Conservation (phyloP, 2,329 filamentous ascomycete genomes). For the Ophiocordyceps sinensis region DNA sequence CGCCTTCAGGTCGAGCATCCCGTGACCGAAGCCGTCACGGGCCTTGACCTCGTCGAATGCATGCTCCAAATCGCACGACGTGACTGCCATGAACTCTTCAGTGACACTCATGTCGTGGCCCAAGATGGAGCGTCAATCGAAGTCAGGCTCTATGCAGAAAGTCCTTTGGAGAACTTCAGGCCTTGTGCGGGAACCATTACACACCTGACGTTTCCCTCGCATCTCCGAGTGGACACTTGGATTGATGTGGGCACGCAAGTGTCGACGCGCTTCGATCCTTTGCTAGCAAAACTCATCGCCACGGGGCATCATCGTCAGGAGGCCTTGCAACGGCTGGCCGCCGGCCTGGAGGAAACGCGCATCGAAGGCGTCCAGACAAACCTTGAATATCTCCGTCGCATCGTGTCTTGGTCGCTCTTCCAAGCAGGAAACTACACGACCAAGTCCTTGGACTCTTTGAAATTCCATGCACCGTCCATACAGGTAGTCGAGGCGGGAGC, state of each 20-base stretch:
- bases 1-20: conserved; percentile 35
- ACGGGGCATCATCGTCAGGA: conserved; percentile 42
- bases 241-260: conserved; percentile 55
- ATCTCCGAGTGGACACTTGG: conserved; percentile 49
- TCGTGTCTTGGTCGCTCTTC: conserved; percentile 15
- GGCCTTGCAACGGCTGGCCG: conserved; percentile 47
- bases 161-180: conserved; percentile 41
- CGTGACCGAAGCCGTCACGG: conserved; percentile 59
- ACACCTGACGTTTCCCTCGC: conserved; percentile 37
- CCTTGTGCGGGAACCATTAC: conserved; percentile 46
- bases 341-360: conserved; percentile 37
- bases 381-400: conserved; percentile 16
- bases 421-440: conserved; percentile 16
- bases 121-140: conserved; percentile 21
- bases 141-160: conserved; percentile 28
- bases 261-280: conserved; percentile 61
- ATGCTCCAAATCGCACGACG: conserved; percentile 21
- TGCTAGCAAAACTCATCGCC: conserved; percentile 64
- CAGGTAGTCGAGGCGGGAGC: conserved; percentile 21
- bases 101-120: not conserved
- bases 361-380: conserved; percentile 20
- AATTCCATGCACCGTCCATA: conserved; percentile 12
- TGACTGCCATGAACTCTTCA: conserved; percentile 6
- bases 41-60: conserved; percentile 53
- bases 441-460: conserved; percentile 17